phyloP scores from a whole-genome alignment of 164 flowering plant genomes.

The Magnolia kwangsiensis region DNA sequence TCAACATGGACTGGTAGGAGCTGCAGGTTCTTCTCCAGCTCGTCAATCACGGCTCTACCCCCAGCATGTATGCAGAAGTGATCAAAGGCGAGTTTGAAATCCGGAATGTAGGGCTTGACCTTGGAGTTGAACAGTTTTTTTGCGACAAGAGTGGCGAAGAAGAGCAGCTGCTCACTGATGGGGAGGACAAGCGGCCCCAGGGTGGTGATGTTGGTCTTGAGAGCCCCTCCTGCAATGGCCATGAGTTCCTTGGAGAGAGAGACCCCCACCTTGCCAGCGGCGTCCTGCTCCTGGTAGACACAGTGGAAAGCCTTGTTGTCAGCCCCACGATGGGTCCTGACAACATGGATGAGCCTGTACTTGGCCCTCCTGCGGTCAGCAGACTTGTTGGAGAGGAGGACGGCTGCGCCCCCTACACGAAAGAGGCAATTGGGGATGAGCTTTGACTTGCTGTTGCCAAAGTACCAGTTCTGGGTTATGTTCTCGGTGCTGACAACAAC shows the following conservation, averaged over 20 bases:
- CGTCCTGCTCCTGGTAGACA: conserved; percentile 78
- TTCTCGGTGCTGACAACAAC: conserved; percentile 84
- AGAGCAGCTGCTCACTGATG: conserved; percentile 66
- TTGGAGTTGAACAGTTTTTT: conserved; percentile 52
- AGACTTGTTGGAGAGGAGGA: conserved; percentile 58
- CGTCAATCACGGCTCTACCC: conserved; percentile 84
- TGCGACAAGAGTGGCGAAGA: conserved; percentile 50
- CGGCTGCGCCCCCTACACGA: conserved; percentile 71
- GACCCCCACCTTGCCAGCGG: conserved; percentile 61
- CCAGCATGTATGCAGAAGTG: conserved; percentile 92
- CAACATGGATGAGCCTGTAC: conserved; percentile 66
- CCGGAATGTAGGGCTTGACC: conserved; percentile 76
- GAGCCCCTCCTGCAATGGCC: conserved; percentile 73
- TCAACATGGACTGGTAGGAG: conserved; percentile 57
- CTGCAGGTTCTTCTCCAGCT: conserved; percentile 79
- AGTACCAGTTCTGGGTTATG: conserved; percentile 81
- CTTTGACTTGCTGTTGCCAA: conserved; percentile 76
- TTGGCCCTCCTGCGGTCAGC: conserved; percentile 51
- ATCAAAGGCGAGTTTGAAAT: conserved; percentile 79
- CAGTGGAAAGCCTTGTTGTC: conserved; percentile 71
- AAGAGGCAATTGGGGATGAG: conserved; percentile 77
- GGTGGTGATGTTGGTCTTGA: conserved; percentile 72
- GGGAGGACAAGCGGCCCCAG: conserved; percentile 79
- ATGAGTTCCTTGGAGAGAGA: conserved; percentile 72
- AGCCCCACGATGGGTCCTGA: conserved; percentile 72